Evolutionary conservation across 2,329 filamentous ascomycete species (phyloP), one percentile per base, ranked within the genome.

Genomic region (Cercospora citrullina): DNA sequence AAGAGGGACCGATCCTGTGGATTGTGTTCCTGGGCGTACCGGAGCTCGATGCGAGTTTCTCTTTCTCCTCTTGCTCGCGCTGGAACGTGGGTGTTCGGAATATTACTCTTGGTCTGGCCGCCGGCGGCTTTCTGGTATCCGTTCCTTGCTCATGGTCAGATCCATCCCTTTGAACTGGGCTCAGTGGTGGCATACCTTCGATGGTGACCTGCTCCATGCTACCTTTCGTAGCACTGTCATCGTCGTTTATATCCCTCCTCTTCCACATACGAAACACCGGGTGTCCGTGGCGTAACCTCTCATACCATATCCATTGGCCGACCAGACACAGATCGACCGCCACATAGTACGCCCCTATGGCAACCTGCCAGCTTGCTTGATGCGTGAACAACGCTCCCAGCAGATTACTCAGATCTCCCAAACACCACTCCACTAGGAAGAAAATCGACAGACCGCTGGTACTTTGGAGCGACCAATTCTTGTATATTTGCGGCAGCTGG

Each of bases 401-500:
- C 21, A 90, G 78, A 67, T 91, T 91, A 58, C 86, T 85, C 63
- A 87, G 72, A 77, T 91, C 89, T 57, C 89, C 89, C 33, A 89
- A 75, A 72, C 88, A 84, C 89, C 89, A 91, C 78, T 89, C 88
- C 2, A 86, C 81, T 59, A 91, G 79, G 76, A 91, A 91, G 76
- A 86, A 89, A 67, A 89, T 84, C 4, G 87, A 89, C 42, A 91
- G 76, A 0, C 89, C 88, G 1, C 87, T 87, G 0, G 88, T 89
- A 12, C 87, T 90, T 73, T 88, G 84, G 21, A 89, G 77, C 63
- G 82, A 82, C 75, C 87, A 87, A 75, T 91, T 91, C 80, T 90
- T 90, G 80, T 87, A 89, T 70, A 91, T 89, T 74, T 91, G 89
- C 1, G 89, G 89, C 30, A 90, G 80, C 76, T 90, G 89, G 12